Evolutionary conservation across 176 grass and related monocot genomes (phyloP).

Genomic region (Oryza nivara): DNA sequence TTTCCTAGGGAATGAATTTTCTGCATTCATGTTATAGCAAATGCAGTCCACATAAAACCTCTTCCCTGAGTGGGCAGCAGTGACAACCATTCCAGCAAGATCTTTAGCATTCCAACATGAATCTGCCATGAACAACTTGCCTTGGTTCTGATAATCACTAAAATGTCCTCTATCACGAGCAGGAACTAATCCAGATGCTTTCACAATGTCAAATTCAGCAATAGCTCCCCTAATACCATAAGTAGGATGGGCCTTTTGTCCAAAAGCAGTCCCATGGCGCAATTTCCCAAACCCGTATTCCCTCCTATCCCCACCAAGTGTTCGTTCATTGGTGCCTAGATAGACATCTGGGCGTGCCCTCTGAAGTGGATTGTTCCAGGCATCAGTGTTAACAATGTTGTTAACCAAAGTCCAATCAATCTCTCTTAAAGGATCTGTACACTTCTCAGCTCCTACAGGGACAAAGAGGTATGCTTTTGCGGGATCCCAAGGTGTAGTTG

Average conservation of each 20-base stretch:
- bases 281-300: constrained; percentile 97
- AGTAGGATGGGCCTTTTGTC: constrained; percentile 91
- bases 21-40: constrained; percentile 84
- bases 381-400: constrained; percentile 81
- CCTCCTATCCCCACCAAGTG: constrained; percentile 95
- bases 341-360: constrained; percentile 94
- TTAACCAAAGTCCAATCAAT: constrained; percentile 91
- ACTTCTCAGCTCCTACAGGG: constrained; percentile 64
- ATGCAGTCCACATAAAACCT: constrained; percentile 97
- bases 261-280: constrained; percentile 75
- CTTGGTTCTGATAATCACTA: constrained; percentile 55
- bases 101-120: constrained; percentile 80
- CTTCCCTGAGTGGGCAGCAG: constrained; percentile 95
- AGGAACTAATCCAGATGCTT: constrained; percentile 97
- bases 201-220: constrained; percentile 95
- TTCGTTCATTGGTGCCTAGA: constrained; percentile 92
- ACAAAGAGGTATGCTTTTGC: constrained; percentile 97
- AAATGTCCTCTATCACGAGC: constrained; percentile 53
- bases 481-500: constrained; percentile 95
- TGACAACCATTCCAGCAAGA: constrained; percentile 92
- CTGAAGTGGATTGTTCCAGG: constrained; percentile 97
- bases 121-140: constrained; percentile 83
- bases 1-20: constrained; percentile 99
- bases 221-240: constrained; percentile 97
- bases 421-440: constrained; percentile 59